phyloP scores from a whole-genome alignment of 306 rosid genomes.

The Adenanthera pavonina region DNA sequence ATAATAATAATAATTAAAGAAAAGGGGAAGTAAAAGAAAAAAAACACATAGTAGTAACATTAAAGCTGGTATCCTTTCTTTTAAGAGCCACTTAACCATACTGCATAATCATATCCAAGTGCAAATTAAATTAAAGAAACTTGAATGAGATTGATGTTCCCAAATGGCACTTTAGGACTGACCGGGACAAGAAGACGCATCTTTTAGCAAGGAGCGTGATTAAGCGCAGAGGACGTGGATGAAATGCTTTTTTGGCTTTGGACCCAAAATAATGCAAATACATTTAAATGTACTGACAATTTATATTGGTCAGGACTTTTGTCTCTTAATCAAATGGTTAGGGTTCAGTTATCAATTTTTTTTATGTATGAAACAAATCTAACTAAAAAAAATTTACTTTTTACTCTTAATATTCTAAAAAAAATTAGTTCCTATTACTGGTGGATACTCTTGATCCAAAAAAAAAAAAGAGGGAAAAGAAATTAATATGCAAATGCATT shows the following conservation, averaged over 20 bases:
- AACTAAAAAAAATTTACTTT: too few relatives aligned
- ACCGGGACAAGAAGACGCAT: slow-evolving; percentile 31
- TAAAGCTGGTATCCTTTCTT: slow-evolving; percentile 14
- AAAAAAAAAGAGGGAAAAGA: too few relatives aligned
- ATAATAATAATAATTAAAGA: too few relatives aligned
- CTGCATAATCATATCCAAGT: neutral
- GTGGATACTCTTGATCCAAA: too few relatives aligned
- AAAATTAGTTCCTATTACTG: too few relatives aligned
- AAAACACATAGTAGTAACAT: neutral
- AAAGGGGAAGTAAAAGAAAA: neutral
- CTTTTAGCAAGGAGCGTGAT: slow-evolving; percentile 32
- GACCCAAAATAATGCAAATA: slow-evolving; percentile 40
- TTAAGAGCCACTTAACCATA: neutral
- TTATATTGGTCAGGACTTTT: too few relatives aligned
- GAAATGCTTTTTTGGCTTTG: slow-evolving; percentile 42
- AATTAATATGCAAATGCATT: too few relatives aligned
- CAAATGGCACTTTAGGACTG: slow-evolving; percentile 30
- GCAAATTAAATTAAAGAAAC: slow-evolving; percentile 34
- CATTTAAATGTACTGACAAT: too few relatives aligned
- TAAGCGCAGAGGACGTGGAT: slow-evolving; percentile 30
- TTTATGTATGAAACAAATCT: too few relatives aligned
- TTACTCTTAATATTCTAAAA: too few relatives aligned
- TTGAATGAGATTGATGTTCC: slow-evolving; percentile 43
- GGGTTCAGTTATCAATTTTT: too few relatives aligned
- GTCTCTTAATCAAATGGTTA: too few relatives aligned